Evolutionary conservation across 2,329 filamentous ascomycete genomes (phyloP), one percentile per base, ranked within the genome.

Genomic region (Plenodomus lindquistii): DNA sequence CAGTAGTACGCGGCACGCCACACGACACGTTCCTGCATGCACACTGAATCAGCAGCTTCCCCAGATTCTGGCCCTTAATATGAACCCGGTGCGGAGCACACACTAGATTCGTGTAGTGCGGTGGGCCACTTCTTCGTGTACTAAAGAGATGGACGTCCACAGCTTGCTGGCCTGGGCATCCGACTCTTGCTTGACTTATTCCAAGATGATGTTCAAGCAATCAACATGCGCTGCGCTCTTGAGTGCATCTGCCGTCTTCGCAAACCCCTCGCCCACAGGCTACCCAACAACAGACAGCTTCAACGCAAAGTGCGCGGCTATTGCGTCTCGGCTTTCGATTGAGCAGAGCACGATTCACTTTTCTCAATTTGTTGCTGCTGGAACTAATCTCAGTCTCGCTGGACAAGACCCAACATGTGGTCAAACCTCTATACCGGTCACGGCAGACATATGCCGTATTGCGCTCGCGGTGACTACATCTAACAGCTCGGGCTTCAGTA

Each of bases 361-460:
- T 46, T 64, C 72, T 1, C 54, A 73, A 27, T 70, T 67, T 20
- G 62, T 77, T n/a, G 16, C 70, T 15, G 73, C 70, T 11, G 73
- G 73, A 7, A 74, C 73, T 4, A 77, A 74, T 40, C 46, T 73
- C 21, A 71, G 59, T 10, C 53, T 76, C 15, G 60, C 73, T 9
- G 70, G 73, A 16, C 69, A 72, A 50, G 68, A 75, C 42, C 57
- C 64, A 13, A 71, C 74, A 34, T 81, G 79, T 46, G 54, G 45
- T 16, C 52, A 55, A 8, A 39, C 62, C n/a, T 59, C 46, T 40
- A 65, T 70, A 37, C 42, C 65, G 8, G 65, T 73, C 1, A 50
- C 66, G 10, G 64, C 65, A 5, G 72, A 77, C 48, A 59, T 75
- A 4, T 77, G 75, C 52, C 69, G 75, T 8, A 56, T 77, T n/a